Evolutionary conservation across 2,329 filamentous ascomycete species (phyloP).

Genomic region (Keithomyces neogunnii): DNA sequence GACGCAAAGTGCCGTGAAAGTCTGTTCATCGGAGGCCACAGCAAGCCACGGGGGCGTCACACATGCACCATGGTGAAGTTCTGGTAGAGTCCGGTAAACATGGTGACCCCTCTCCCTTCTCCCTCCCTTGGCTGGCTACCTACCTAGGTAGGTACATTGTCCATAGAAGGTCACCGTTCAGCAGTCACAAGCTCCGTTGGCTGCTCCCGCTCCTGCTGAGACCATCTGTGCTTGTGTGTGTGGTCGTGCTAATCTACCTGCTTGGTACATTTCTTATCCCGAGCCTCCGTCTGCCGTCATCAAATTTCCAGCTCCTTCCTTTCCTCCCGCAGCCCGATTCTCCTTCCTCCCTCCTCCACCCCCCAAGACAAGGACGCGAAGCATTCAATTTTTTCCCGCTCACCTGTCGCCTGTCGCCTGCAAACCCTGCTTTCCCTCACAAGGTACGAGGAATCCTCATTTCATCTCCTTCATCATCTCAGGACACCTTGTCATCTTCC

Average conservation of each 20-base stretch:
- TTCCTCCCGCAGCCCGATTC: not conserved
- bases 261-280: not conserved
- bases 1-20: too few relatives aligned
- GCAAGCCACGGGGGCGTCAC: too few relatives aligned
- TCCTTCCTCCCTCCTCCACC: slow-evolving; percentile 7
- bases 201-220: too few relatives aligned
- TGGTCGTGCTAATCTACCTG: not conserved
- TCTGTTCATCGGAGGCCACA: too few relatives aligned
- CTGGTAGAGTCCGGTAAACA: too few relatives aligned
- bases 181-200: too few relatives aligned
- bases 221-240: not conserved
- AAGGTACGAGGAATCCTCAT: slow-evolving; percentile 4
- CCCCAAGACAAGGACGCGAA: not conserved
- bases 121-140: too few relatives aligned
- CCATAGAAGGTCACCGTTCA: too few relatives aligned
- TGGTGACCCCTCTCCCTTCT: too few relatives aligned
- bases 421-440: not conserved
- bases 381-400: not conserved
- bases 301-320: slow-evolving; percentile 1
- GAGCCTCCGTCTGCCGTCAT: slow-evolving; percentile 6
- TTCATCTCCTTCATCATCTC: slow-evolving; percentile 5
- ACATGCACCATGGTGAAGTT: too few relatives aligned
- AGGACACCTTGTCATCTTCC: slow-evolving; percentile 1
- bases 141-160: too few relatives aligned
- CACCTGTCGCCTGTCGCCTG: not conserved